A percentile compares a stretch with the other conserved stretches of the same genome.
These are phyloP conservation scores for Parastagonospora nodorum DNA, from an alignment of 2,329 filamentous ascomycete species.

Conservation along the genomic window DNA sequence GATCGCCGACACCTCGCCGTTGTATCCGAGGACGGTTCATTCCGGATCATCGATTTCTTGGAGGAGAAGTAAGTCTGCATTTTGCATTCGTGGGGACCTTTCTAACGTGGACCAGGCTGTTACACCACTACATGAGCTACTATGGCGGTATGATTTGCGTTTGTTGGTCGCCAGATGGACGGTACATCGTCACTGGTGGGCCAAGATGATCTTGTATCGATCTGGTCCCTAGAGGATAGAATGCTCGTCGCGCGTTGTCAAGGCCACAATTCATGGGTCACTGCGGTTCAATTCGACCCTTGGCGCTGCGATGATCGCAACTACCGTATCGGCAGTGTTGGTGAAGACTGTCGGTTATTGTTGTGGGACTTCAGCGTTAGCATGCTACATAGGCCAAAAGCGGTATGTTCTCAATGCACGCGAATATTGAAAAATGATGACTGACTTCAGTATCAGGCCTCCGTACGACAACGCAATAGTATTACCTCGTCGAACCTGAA, in stretches of 20 bases:
- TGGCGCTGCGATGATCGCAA: constrained; percentile 96
- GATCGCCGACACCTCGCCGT: constrained; percentile 86
- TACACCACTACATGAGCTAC: constrained; percentile 87
- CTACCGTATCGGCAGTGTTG: constrained; percentile 94
- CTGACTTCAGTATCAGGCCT: constrained; percentile 48
- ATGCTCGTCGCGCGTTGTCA: constrained; percentile 89
- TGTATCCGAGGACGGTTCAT: constrained; percentile 86
- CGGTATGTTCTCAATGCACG: constrained; percentile 58
- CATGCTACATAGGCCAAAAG: constrained; percentile 91
- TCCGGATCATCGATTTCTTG: constrained; percentile 90
- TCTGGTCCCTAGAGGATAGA: constrained; percentile 87
- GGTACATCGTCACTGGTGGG: constrained; percentile 95
- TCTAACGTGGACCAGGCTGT: constrained; percentile 61
- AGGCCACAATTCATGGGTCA: constrained; percentile 95
- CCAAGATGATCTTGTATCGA: constrained; percentile 93
- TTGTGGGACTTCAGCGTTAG: constrained; percentile 98
- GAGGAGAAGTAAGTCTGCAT: constrained; percentile 73
- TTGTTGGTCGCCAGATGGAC: constrained; percentile 96
- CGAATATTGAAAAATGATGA: background rate
- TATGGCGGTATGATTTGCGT: constrained; percentile 93
- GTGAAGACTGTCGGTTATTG: constrained; percentile 87
- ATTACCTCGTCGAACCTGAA: constrained; percentile 55
- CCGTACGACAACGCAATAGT: constrained; percentile 61
- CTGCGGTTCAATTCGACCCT: constrained; percentile 89
- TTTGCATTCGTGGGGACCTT: background rate